A percentile compares a stretch with the other conserved stretches of the same genome.
phyloP scores from a whole-genome alignment of 345 rosid species.

The Corchorus capsularis region DNA sequence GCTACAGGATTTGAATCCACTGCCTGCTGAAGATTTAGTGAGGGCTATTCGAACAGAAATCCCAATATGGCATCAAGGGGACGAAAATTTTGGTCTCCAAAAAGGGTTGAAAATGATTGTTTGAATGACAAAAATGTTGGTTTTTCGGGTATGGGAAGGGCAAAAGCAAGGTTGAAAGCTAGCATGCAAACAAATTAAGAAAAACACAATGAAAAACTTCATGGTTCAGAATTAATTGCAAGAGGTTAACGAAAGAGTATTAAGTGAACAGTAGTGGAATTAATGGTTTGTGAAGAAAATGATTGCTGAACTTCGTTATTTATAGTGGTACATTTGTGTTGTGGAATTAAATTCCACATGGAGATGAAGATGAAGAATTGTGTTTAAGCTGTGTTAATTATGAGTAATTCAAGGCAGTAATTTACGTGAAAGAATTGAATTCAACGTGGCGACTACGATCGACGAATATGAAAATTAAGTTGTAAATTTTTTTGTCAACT shows the following conservation, averaged over 20 bases:
- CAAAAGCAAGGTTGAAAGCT: not conserved
- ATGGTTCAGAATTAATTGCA: too few species aligned
- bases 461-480: too few species aligned
- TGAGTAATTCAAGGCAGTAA: too few species aligned
- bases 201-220: too few species aligned
- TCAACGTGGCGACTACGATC: too few species aligned
- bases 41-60: not conserved
- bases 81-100: not conserved
- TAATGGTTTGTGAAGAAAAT: not conserved
- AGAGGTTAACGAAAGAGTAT: too few species aligned
- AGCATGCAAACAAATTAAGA: not conserved
- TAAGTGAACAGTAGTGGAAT: too few species aligned
- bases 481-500: too few species aligned
- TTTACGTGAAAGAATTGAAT: too few species aligned
- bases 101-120: too few species aligned
- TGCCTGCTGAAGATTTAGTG: not conserved
- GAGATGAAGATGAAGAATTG: not conserved
- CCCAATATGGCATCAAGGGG: not conserved
- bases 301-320: not conserved
- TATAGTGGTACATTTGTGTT: not conserved
- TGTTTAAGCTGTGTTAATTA: not conserved
- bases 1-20: constrained; percentile 82
- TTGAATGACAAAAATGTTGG: too few species aligned
- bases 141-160: not conserved
- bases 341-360: not conserved